These are phyloP conservation scores for Colletotrichum destructivum DNA, from an alignment of 2,329 filamentous ascomycete species.

Conservation along the genomic window DNA sequence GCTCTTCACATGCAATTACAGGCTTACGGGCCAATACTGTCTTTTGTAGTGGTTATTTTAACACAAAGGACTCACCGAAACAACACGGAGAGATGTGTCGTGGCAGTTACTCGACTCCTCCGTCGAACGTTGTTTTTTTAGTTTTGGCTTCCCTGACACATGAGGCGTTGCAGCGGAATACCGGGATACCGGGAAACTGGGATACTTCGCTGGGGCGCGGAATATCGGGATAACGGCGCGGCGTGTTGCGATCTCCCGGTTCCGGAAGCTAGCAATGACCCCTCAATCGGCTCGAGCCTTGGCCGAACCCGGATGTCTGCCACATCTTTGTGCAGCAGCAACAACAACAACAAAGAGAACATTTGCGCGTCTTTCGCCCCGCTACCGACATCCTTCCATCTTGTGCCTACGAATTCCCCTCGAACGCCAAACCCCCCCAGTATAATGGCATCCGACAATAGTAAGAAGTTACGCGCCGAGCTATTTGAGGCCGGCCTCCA, in stretches of 20 bases:
- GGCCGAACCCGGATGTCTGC: background rate
- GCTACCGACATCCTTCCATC: too few species aligned
- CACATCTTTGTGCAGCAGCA: background rate
- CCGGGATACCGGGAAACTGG: background rate
- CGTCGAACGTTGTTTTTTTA: too few species aligned
- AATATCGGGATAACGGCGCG: background rate
- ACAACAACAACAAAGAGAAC: background rate
- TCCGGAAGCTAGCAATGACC: background rate
- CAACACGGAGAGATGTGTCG: too few species aligned
- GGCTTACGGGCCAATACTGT: too few species aligned
- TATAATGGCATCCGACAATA: slow-evolving; percentile 29
- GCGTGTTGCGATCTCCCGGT: background rate
- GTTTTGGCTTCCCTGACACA: background rate
- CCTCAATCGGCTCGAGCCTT: background rate
- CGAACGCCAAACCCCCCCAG: too few species aligned
- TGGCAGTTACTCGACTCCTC: too few species aligned
- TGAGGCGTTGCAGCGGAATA: background rate
- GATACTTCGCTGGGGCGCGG: background rate
- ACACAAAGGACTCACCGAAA: too few species aligned
- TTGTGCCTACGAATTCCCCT: background rate
- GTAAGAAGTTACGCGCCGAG: slow-evolving; percentile 44
- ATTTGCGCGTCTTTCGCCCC: background rate
- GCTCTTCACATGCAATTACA: too few species aligned
- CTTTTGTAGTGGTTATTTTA: too few species aligned
- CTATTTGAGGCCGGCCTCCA: slow-evolving; percentile 73